These are phyloP conservation scores for Ilex asprella DNA, from an alignment of 257 asterid species.

Conservation along the genomic window DNA sequence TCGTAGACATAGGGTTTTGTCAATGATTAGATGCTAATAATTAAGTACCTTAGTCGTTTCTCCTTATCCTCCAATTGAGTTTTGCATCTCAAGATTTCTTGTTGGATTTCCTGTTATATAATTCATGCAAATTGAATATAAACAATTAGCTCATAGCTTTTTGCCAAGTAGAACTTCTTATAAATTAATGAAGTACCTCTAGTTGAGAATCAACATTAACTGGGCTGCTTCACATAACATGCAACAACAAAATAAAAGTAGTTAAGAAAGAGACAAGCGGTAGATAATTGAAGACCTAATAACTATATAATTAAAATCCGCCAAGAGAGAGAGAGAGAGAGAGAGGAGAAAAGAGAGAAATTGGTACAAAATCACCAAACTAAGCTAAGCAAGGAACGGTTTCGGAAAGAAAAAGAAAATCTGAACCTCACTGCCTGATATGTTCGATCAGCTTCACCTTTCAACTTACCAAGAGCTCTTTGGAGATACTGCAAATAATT, in stretches of 20 bases:
- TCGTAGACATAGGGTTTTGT: neutral
- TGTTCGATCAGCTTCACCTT: constrained; percentile 48
- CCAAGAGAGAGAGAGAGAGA: too few species aligned
- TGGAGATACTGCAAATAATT: constrained; percentile 44
- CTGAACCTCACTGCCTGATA: constrained; percentile 48
- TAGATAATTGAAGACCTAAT: too few species aligned
- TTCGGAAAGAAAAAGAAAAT: neutral
- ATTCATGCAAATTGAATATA: neutral
- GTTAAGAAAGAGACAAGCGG: neutral
- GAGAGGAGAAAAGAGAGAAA: neutral
- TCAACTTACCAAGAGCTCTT: constrained; percentile 75
- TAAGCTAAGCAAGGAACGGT: neutral
- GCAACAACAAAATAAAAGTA: constrained; percentile 3
- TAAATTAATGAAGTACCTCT: constrained; percentile 39
- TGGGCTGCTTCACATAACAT: constrained; percentile 44
- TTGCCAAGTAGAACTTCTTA: neutral
- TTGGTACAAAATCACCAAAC: neutral
- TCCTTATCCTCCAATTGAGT: constrained; percentile 63
- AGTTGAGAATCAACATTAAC: constrained; percentile 51
- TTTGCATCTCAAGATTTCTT: constrained; percentile 52
- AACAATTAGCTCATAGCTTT: neutral
- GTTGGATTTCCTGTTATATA: constrained; percentile 59
- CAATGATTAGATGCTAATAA: neutral
- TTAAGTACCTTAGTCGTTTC: constrained; percentile 49
- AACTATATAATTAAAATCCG: too few species aligned